phyloP scores from a whole-genome alignment of 352 stramenopile species.

The Phytophthora foliorum region DNA sequence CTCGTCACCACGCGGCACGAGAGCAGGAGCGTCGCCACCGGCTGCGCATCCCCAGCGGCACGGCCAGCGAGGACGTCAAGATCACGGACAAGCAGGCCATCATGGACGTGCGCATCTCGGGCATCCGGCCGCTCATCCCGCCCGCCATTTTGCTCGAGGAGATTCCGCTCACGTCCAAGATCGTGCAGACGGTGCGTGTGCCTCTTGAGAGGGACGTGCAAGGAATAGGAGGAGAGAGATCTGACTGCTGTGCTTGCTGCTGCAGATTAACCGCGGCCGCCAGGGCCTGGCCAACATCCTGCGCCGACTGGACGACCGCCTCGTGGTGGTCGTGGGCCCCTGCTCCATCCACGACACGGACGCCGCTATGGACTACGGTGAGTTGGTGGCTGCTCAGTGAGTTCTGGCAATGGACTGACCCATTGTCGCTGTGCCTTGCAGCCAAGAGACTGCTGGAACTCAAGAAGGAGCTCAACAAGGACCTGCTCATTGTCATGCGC shows the following conservation, averaged over 20 bases:
- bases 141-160: slow-evolving; percentile 87
- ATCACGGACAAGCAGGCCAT: slow-evolving; percentile 89
- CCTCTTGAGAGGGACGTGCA: background rate
- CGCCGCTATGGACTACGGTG: slow-evolving; percentile 88
- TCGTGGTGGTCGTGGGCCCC: slow-evolving; percentile 86
- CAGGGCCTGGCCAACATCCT: slow-evolving; percentile 82
- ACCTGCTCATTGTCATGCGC: slow-evolving; percentile 92
- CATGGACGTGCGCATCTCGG: slow-evolving; percentile 89
- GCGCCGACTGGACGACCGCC: slow-evolving; percentile 83
- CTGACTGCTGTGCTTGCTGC: background rate
- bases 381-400: background rate
- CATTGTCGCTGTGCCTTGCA: slow-evolving; percentile 20
- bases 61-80: slow-evolving; percentile 82
- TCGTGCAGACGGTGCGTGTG: slow-evolving; percentile 66
- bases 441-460: slow-evolving; percentile 73
- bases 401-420: no score
- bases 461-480: slow-evolving; percentile 79
- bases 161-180: slow-evolving; percentile 83
- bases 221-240: no score
- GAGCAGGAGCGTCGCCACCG: slow-evolving; percentile 48
- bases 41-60: slow-evolving; percentile 70
- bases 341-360: slow-evolving; percentile 93
- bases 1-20: background rate
- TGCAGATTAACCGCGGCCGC: slow-evolving; percentile 74
- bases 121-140: slow-evolving; percentile 88